A percentile compares a stretch with the other conserved stretches of the same genome.
phyloP scores from a whole-genome alignment of 2,329 filamentous ascomycete species.

The Hymenoscyphus fraxineus region DNA sequence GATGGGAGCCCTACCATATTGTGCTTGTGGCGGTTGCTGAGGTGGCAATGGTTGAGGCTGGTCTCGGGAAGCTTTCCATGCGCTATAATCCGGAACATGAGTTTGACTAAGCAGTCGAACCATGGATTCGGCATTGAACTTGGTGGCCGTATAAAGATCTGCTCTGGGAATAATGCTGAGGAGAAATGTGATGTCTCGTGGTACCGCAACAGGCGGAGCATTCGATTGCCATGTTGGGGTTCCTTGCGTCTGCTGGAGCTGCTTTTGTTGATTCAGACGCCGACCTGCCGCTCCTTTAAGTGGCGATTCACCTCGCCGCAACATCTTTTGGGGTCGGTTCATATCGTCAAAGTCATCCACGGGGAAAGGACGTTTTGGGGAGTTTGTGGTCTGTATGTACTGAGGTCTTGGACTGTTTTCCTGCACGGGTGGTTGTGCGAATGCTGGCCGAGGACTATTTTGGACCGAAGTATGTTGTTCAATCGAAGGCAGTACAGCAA shows the following conservation, averaged over 20 bases:
- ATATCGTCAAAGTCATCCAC: slow-evolving; percentile 67
- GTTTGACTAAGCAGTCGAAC: slow-evolving; percentile 69
- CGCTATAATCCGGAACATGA: slow-evolving; percentile 57
- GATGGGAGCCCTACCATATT: slow-evolving; percentile 28
- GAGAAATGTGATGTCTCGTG: slow-evolving; percentile 59
- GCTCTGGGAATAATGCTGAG: slow-evolving; percentile 62
- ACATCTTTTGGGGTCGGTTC: slow-evolving; percentile 78
- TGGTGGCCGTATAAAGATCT: slow-evolving; percentile 64
- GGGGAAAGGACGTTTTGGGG: slow-evolving; percentile 39
- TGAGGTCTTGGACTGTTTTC: slow-evolving; percentile 34
- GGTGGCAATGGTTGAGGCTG: slow-evolving; percentile 23
- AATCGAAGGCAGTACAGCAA: slow-evolving; percentile 49
- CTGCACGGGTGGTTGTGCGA: slow-evolving; percentile 31
- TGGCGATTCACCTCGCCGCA: slow-evolving; percentile 77
- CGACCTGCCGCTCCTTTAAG: slow-evolving; percentile 87
- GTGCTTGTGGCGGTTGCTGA: slow-evolving; percentile 26
- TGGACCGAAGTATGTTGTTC: slow-evolving; percentile 48
- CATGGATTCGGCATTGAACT: slow-evolving; percentile 67
- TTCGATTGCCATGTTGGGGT: slow-evolving; percentile 35
- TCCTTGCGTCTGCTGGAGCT: slow-evolving; percentile 53
- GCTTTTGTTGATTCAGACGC: slow-evolving; percentile 66
- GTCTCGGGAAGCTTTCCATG: slow-evolving; percentile 47
- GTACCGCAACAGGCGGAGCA: slow-evolving; percentile 59
- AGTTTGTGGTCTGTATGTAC: slow-evolving; percentile 31
- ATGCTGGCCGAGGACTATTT: slow-evolving; percentile 33